Evolutionary conservation across 345 rosid species (phyloP), one percentile per base, ranked within the genome.

Genomic region (Hibiscus trionum): DNA sequence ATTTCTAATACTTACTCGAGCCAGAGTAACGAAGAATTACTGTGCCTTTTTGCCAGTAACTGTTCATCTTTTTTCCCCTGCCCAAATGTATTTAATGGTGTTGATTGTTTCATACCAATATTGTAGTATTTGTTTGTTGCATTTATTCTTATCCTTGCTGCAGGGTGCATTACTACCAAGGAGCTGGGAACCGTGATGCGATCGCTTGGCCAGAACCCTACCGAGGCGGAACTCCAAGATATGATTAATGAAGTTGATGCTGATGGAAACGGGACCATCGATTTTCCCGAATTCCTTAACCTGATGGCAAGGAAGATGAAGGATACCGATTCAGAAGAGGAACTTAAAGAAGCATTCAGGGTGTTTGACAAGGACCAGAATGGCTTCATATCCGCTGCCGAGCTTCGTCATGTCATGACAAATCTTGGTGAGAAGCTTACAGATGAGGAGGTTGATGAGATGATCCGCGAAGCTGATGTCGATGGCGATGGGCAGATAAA

Each of bases 81-180:
- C 24, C 24, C 24, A 21, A 21, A 21, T 21, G 24, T 56, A 19
- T 21, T 56, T 21, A 0, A 14, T 57, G 5, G 61, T 10, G 12
- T 57, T 57, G 61, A 4, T 57, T 21, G 31, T 57, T 57, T 52
- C 21, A 52, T 52, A 9, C 10, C 31, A 57, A 11, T 57, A 55
- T 11, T 24, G 17, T 21, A 19, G 31, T 57, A 3, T 57, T 57
- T 2, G 12, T 21, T 10, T 57, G 29, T 10, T 24, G 61, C 61
- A 21, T 57, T 57, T 24, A 57, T 21, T 57, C 61, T 57, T 57
- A 57, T 19, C 61, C 31, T 7, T 56, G 60, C 60, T 21, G 27
- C 29, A 56, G 60, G 60, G 12, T 56, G 60, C 15, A 56, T 57
- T 57, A 57, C 61, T 57, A 57, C 61, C 61, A 57, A 57, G 61